Evolutionary conservation across 139 green algal species (phyloP).

Genomic region (Micractinium conductrix): DNA sequence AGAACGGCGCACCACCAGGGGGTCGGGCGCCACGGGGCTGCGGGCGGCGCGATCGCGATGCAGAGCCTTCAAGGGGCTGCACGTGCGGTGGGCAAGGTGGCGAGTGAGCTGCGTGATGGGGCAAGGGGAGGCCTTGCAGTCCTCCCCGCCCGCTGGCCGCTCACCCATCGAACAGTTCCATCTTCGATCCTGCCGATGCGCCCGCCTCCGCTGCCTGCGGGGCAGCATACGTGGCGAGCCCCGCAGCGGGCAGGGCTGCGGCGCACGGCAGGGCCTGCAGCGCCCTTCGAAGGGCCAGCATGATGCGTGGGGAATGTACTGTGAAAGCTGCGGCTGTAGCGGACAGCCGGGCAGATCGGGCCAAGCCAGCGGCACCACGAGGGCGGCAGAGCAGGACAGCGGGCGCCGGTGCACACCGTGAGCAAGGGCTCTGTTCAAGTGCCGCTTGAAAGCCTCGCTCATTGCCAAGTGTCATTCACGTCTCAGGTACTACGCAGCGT

Average conservation of each 20-base stretch:
- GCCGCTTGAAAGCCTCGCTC: no score
- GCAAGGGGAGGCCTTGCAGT: background rate
- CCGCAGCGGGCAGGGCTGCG: background rate
- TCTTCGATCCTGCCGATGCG: background rate
- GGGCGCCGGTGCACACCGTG: no score
- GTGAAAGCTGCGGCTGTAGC: no score
- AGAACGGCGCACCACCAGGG: conserved; percentile 42
- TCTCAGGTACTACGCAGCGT: no score
- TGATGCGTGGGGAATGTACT: background rate
- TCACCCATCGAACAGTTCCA: conserved; percentile 41
- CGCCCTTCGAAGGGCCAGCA: background rate
- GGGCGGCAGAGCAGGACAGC: no score
- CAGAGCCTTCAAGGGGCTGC: conserved; percentile 56
- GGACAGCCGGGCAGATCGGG: no score
- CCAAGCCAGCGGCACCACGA: no score
- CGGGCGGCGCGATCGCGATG: conserved; percentile 72
- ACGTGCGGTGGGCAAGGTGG: background rate
- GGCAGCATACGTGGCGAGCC: background rate
- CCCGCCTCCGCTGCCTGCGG: background rate
- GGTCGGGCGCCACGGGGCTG: conserved; percentile 37
- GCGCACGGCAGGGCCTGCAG: background rate
- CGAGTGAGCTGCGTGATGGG: no score
- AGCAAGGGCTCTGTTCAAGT: no score
- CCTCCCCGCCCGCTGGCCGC: background rate
- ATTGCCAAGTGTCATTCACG: no score